A percentile compares a stretch with the other conserved stretches of the same genome.
Conservation (phyloP, 2,329 filamentous ascomycete species). For the Beauveria sp. region DNA sequence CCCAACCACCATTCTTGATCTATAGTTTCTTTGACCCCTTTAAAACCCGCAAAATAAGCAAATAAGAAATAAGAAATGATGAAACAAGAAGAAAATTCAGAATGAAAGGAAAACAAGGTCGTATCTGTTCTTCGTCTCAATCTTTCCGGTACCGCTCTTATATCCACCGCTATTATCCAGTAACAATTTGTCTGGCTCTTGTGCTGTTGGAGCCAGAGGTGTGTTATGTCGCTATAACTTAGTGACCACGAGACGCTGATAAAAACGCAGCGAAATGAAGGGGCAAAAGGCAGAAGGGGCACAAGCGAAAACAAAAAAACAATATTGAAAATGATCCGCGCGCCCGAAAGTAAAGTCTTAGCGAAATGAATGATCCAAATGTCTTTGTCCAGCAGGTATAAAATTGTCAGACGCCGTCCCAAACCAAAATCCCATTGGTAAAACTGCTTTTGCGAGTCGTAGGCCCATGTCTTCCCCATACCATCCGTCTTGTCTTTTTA, state of each 20-base stretch:
- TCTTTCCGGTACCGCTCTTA: neutral
- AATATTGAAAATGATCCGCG: constrained; percentile 10
- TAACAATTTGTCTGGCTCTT: constrained; percentile 8
- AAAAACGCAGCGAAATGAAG: constrained; percentile 5
- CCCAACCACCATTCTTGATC: constrained; percentile 1
- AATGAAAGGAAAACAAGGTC: neutral
- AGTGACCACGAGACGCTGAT: neutral
- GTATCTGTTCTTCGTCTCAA: constrained; percentile 6
- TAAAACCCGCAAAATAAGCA: neutral
- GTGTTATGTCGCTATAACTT: neutral
- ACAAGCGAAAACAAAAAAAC: constrained; percentile 14
- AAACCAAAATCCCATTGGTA: constrained; percentile 6
- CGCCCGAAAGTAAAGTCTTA: constrained; percentile 10
- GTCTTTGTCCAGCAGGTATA: constrained; percentile 10
- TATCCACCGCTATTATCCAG: constrained; percentile 3
- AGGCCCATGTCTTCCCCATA: constrained; percentile 4
- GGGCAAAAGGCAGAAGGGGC: constrained; percentile 4
- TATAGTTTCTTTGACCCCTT: constrained; percentile 4
- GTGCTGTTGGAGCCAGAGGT: constrained; percentile 5
- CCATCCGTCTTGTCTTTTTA: constrained; percentile 3
- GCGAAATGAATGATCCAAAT: constrained; percentile 13
- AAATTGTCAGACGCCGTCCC: constrained; percentile 11
- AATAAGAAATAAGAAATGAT: constrained; percentile 5
- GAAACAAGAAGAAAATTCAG: constrained; percentile 2
- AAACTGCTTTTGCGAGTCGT: constrained; percentile 12